Conservation (phyloP, 345 rosid genomes). For the Eucalyptus sp. region DNA sequence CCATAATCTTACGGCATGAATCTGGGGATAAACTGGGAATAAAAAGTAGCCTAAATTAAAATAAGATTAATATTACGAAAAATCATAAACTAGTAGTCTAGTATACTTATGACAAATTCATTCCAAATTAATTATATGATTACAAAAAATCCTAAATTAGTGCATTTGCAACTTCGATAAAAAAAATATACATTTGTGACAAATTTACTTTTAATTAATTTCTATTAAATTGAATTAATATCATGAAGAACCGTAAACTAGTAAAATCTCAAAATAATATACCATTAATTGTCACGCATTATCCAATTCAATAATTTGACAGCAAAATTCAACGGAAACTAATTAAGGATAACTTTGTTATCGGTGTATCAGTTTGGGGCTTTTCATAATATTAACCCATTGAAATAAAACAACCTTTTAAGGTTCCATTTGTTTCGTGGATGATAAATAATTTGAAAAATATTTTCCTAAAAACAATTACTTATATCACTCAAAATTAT, state of each 20-base stretch:
- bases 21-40: background rate
- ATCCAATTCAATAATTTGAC: fast-evolving
- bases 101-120: fast-evolving
- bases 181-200: too few species aligned
- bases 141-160: too few species aligned
- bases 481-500: background rate
- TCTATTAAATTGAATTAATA: fast-evolving
- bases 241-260: fast-evolving
- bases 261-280: too few species aligned
- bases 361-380: fast-evolving
- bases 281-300: fast-evolving
- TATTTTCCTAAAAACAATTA: background rate
- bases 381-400: too few species aligned
- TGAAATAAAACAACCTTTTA: too few species aligned
- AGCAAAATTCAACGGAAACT: fast-evolving
- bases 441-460: background rate
- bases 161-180: too few species aligned
- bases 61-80: fast-evolving
- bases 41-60: background rate
- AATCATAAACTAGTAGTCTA: fast-evolving
- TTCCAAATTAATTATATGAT: too few species aligned
- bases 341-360: fast-evolving
- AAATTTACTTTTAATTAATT: too few species aligned
- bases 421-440: too few species aligned
- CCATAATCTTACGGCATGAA: background rate